These are phyloP conservation scores for Microsporum canis DNA, from an alignment of 2,329 filamentous ascomycete species.

Conservation along the genomic window DNA sequence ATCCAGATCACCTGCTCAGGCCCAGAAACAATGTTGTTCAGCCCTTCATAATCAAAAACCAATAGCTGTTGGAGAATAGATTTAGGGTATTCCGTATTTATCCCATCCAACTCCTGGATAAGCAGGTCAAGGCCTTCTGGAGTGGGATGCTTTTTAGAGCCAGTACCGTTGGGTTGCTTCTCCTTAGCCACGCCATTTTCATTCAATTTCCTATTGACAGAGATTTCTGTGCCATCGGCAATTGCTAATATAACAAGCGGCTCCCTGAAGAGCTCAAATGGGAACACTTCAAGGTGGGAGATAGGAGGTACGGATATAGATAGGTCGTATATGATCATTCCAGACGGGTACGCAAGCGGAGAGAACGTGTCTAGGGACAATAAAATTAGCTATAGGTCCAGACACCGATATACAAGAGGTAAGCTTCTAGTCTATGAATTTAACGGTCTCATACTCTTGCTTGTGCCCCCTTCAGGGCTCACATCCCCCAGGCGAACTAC, in stretches of 20 bases:
- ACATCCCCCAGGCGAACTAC: slow-evolving; percentile 77
- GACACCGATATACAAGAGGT: slow-evolving; percentile 12
- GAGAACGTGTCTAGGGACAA: slow-evolving; percentile 73
- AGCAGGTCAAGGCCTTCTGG: slow-evolving; percentile 31
- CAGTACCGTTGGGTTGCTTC: slow-evolving; percentile 5
- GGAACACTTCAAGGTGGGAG: slow-evolving; percentile 66
- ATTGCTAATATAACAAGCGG: slow-evolving; percentile 73
- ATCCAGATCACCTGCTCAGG: slow-evolving; percentile 59
- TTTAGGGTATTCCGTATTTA: slow-evolving; percentile 62
- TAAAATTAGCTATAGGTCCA: slow-evolving; percentile 4
- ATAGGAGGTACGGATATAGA: slow-evolving; percentile 67
- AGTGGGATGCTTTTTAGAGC: slow-evolving; percentile 25
- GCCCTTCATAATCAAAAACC: slow-evolving; percentile 60
- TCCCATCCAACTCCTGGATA: slow-evolving; percentile 54
- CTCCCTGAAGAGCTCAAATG: slow-evolving; percentile 84
- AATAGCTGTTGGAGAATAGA: slow-evolving; percentile 67
- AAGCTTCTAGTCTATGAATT: background rate
- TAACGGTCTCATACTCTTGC: slow-evolving; percentile 56
- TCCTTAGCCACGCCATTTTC: background rate
- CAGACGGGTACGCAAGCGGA: slow-evolving; percentile 73
- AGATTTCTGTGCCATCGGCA: slow-evolving; percentile 65
- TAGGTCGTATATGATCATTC: slow-evolving; percentile 79
- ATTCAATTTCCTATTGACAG: slow-evolving; percentile 15
- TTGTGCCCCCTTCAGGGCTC: slow-evolving; percentile 69
- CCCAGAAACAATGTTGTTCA: slow-evolving; percentile 43